A percentile compares a stretch with the other conserved stretches of the same genome.
phyloP scores from a whole-genome alignment of 345 rosid genomes.

The Leavenworthia alabamica region DNA sequence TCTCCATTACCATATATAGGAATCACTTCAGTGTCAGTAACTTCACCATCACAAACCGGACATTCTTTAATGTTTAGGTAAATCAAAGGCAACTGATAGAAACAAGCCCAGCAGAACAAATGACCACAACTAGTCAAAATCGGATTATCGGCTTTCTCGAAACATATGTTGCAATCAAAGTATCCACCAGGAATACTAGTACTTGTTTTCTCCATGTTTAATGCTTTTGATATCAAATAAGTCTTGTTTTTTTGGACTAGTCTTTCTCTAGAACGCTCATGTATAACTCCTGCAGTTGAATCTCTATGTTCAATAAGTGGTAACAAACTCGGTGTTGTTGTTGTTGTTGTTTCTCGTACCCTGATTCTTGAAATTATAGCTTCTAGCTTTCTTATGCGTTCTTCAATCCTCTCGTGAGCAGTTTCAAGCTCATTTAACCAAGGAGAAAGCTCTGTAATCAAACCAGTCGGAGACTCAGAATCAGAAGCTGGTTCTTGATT shows the following conservation, averaged over 20 bases:
- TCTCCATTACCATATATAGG: slow-evolving; percentile 54
- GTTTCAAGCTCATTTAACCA: slow-evolving; percentile 41
- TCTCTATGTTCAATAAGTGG: slow-evolving; percentile 4
- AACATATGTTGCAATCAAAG: slow-evolving; percentile 52
- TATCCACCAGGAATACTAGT: slow-evolving; percentile 29
- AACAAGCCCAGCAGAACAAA: slow-evolving; percentile 69
- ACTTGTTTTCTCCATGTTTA: slow-evolving; percentile 33
- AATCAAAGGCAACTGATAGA: slow-evolving; percentile 41
- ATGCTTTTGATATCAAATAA: slow-evolving; percentile 48
- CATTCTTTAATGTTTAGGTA: slow-evolving; percentile 40
- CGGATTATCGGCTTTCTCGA: slow-evolving; percentile 46
- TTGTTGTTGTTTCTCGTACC: slow-evolving; percentile 17
- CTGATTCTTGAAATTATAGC: slow-evolving; percentile 44
- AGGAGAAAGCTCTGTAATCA: slow-evolving; percentile 30
- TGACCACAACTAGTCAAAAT: slow-evolving; percentile 68
- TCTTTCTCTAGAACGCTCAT: slow-evolving; percentile 28
- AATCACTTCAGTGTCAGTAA: slow-evolving; percentile 39
- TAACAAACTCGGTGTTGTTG: slow-evolving; percentile 1
- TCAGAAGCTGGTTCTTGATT: slow-evolving; percentile 39
- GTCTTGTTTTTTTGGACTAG: slow-evolving; percentile 26
- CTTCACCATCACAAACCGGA: slow-evolving; percentile 47
- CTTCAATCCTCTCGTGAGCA: slow-evolving; percentile 46
- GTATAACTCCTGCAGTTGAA: slow-evolving; percentile 19
- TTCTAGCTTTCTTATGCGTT: slow-evolving; percentile 52
- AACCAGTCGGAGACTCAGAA: slow-evolving; percentile 23